Conservation (phyloP, 2,329 filamentous ascomycete genomes). For the Colletotrichum tabaci region DNA sequence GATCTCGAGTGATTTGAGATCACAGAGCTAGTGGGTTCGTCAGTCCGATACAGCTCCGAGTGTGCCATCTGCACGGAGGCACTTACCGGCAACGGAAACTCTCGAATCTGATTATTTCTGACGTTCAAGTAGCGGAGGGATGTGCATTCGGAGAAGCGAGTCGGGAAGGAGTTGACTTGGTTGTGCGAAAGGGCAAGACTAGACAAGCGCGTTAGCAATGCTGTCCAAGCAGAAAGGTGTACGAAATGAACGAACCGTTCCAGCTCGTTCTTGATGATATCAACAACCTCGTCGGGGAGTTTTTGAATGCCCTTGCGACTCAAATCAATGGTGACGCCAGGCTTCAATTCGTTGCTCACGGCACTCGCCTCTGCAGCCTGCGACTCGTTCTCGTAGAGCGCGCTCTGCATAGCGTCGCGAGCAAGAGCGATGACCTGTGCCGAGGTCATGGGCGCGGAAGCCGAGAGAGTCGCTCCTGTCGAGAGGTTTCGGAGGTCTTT, state of each 20-base stretch:
- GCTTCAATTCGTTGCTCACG: slow-evolving; percentile 73
- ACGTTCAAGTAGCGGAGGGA: slow-evolving; percentile 86
- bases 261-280: slow-evolving; percentile 81
- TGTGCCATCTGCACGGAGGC: slow-evolving; percentile 26
- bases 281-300: slow-evolving; percentile 81
- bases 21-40: slow-evolving; percentile 76
- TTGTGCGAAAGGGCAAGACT: slow-evolving; percentile 89
- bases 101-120: slow-evolving; percentile 80
- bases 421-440: slow-evolving; percentile 76
- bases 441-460: slow-evolving; percentile 69
- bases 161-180: slow-evolving; percentile 77
- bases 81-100: slow-evolving; percentile 71
- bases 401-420: slow-evolving; percentile 76
- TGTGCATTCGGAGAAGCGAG: slow-evolving; percentile 81
- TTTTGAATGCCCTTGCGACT: slow-evolving; percentile 81
- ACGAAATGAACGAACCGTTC: slow-evolving; percentile 70
- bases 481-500: slow-evolving; percentile 61
- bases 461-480: slow-evolving; percentile 63
- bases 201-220: slow-evolving; percentile 37
- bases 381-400: slow-evolving; percentile 75
- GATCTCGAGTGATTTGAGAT: slow-evolving; percentile 89
- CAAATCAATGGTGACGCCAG: slow-evolving; percentile 83
- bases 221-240: slow-evolving; percentile 16
- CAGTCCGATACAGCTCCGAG: slow-evolving; percentile 37
- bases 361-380: slow-evolving; percentile 74